Base-by-base conservation (phyloP, 768 basidiomycete genomes). In the Austroboletus eburneus region DNA sequence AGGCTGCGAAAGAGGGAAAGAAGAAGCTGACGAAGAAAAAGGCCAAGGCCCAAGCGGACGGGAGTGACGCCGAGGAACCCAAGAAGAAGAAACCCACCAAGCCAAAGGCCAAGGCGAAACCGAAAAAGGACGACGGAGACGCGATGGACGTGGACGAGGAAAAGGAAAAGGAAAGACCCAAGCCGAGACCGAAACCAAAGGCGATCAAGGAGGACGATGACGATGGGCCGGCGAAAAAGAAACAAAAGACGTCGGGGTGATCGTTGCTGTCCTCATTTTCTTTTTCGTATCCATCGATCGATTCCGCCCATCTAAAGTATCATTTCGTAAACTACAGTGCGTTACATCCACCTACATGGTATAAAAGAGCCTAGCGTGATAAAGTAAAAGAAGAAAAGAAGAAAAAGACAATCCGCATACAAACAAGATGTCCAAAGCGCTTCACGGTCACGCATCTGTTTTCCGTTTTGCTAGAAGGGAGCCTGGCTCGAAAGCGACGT, bases 171-270 rank as follows among this genome's bases (percentile, higher is more conserved):
- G 64, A 75, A 23, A 73, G 67, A 46, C 57, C 65, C 1, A 71
- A 59, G 48, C 66, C 71, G 0, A 77, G 69, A 43, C 67, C 79
- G 1, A 77, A 76, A 40, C 61, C 65, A 1, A 72, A 69, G 27
- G 27, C 27, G 27, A 27, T 27, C n/a, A n/a, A n/a, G n/a, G 58
- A 64, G 20, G 61, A 50, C 21, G 68, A 64, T 8, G 71, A 73
- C 22, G 72, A 67, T 3, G 80, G 78, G 45, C 87, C 83, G 12
- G 80, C 76, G 3, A 87, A 83, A 70, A 91, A 91, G 71, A 91
- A 91, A 66, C 64, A 68, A 47, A 90, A 87, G 71, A 83, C 74
- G 27, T 57, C 73, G 5, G 61, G 66, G 18, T 79, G 55, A 52
- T 14, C 22, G 45, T 29, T 5, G 39, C 27, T 27, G 5, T 27